phyloP scores from a whole-genome alignment of 352 stramenopile species.

The Pythium biforme region DNA sequence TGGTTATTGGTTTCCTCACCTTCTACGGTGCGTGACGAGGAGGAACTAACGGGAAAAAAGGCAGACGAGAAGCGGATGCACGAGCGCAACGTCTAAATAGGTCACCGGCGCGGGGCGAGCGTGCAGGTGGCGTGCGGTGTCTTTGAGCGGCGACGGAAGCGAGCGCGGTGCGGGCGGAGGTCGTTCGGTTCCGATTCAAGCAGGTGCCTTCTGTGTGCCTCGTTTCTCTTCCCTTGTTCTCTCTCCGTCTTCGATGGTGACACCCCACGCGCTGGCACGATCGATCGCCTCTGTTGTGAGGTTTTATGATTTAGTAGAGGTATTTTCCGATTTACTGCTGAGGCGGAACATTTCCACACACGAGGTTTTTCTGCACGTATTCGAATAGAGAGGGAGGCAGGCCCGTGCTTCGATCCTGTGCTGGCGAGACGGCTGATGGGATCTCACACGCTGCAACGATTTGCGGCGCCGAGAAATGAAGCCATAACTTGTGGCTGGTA shows the following conservation, averaged over 20 bases:
- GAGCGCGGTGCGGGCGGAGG: neutral
- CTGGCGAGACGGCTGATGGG: neutral
- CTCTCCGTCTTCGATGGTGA: constrained; percentile 24
- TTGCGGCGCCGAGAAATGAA: constrained; percentile 8
- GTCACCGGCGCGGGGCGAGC: neutral
- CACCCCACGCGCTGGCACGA: constrained; percentile 3
- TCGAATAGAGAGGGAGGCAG: constrained; percentile 5
- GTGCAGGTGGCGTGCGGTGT: neutral
- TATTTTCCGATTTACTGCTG: neutral
- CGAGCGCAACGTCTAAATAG: neutral
- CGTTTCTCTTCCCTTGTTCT: constrained; percentile 18
- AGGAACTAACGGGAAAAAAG: neutral
- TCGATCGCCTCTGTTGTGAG: constrained; percentile 4
- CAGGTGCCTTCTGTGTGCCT: constrained; percentile 3
- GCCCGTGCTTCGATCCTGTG: neutral
- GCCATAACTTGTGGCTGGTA: constrained; percentile 22
- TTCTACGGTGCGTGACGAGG: neutral
- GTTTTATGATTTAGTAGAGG: constrained; percentile 23
- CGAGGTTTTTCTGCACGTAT: constrained; percentile 17
- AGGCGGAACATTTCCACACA: neutral
- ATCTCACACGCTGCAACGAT: constrained; percentile 1
- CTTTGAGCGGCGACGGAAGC: neutral
- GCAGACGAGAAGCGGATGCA: no score
- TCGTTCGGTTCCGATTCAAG: constrained; percentile 2
- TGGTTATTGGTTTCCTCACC: neutral